Evolutionary conservation across 768 basidiomycete genomes (phyloP), one percentile per base, ranked within the genome.

Genomic region (Coprinopsis cinerea): DNA sequence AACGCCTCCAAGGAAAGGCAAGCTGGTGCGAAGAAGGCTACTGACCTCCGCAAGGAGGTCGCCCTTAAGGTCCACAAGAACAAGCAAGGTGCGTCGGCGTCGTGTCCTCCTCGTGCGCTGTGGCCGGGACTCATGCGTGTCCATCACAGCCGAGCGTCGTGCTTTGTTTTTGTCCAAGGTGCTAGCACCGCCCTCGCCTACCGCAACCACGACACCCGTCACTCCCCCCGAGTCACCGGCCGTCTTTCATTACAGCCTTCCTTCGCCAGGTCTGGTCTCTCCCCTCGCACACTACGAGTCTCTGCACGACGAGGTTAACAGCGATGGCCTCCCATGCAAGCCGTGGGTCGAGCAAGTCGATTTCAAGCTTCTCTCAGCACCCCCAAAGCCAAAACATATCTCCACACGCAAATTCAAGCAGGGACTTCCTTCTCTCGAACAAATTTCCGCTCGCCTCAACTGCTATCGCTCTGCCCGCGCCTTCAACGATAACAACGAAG

Each of bases 131-230:
- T 34, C 35, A 25, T 41, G 36, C 9, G 18, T 45, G 25, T 10
- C 36, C 11, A 45, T 30, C 52, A n/a, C 58, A 88, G 85, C 76
- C 57, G 84, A 86, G 63, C 77, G 89, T 47, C 83, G 88, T 24
- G 82, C 85, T 3, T 71, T 77, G 51, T 90, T 91, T 68, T 67
- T 90, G 23, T 84, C 82, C 51, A 90, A 83, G 65, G 67, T 91
- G 36, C 71, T 77, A 32, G 81, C 81, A n/a, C 78, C 82, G 18
- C 80, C 82, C 2, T 82, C 79, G 6, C 76, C 82, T 9, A 74
- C 77, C 9, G 79, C 83, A 17, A 72, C 76, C 22, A 60, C 66
- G 39, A 71, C 73, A 11, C 81, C 85, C 10, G 81, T 80, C 63
- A 85, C 79, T 1, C 81, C 82, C 44, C 81, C 81, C 4, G 82